phyloP scores from a whole-genome alignment of 2,329 filamentous ascomycete species.

The Myriosclerotinia scirpicola region DNA sequence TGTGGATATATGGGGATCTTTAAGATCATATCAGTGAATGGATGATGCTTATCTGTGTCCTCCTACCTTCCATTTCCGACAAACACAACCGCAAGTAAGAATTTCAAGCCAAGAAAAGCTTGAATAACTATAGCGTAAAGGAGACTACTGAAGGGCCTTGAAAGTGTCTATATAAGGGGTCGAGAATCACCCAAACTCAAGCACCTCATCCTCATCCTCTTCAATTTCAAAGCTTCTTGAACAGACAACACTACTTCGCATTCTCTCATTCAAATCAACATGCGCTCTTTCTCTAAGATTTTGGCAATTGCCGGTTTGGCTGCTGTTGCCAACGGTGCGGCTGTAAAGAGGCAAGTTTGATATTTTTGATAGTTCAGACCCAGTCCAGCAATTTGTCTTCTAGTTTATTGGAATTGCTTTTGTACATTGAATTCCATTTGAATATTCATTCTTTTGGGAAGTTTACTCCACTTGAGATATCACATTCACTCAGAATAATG shows the following conservation, averaged over 20 bases:
- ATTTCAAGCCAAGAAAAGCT: neutral
- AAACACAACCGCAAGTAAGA: no score
- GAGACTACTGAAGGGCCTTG: neutral
- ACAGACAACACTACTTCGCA: neutral
- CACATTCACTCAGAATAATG: no score
- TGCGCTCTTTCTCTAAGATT: conserved; percentile 16
- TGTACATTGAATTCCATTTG: neutral
- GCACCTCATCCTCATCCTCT: neutral
- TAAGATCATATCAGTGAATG: neutral
- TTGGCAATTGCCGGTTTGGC: conserved; percentile 24
- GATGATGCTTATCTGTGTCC: neutral
- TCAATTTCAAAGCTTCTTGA: neutral
- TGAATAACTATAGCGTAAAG: neutral
- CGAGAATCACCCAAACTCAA: neutral
- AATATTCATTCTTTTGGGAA: no score
- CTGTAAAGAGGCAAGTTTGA: conserved; percentile 10
- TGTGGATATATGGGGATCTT: neutral
- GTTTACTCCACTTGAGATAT: no score
- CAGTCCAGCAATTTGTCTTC: neutral
- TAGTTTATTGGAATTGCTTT: no score
- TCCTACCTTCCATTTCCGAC: conserved; percentile 8
- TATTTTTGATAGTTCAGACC: neutral
- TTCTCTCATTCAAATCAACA: neutral
- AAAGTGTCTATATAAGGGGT: neutral
- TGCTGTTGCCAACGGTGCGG: conserved; percentile 25